phyloP scores from a whole-genome alignment of 345 rosid genomes.

The Syzygium jambos region DNA sequence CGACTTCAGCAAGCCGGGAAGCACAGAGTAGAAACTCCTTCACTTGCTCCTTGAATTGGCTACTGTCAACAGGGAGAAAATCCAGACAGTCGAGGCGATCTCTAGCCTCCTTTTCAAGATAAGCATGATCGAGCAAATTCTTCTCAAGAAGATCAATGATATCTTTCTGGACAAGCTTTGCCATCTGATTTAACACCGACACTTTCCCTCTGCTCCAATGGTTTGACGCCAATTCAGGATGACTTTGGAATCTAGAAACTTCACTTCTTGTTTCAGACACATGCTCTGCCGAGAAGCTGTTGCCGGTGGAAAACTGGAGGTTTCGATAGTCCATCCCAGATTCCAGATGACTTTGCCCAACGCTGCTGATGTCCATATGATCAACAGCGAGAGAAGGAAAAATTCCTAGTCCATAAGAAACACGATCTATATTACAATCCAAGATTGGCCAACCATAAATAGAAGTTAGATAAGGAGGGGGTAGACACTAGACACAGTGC shows the following conservation, averaged over 20 bases:
- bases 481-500: background rate
- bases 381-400: background rate
- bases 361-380: background rate
- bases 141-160: background rate
- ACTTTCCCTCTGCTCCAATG: background rate
- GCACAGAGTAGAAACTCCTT: background rate
- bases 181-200: background rate
- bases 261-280: background rate
- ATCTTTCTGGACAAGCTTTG: background rate
- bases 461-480: background rate
- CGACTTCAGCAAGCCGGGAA: background rate
- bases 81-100: background rate
- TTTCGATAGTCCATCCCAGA: background rate
- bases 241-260: background rate
- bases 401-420: background rate
- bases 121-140: background rate
- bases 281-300: background rate
- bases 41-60: background rate
- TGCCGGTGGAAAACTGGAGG: background rate
- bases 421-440: background rate
- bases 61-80: background rate
- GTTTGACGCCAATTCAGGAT: background rate
- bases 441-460: background rate
- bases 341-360: background rate
- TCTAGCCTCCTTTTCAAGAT: background rate